Base-by-base conservation (phyloP, 805 yeast species). In the Brettanomyces custersianus region DNA sequence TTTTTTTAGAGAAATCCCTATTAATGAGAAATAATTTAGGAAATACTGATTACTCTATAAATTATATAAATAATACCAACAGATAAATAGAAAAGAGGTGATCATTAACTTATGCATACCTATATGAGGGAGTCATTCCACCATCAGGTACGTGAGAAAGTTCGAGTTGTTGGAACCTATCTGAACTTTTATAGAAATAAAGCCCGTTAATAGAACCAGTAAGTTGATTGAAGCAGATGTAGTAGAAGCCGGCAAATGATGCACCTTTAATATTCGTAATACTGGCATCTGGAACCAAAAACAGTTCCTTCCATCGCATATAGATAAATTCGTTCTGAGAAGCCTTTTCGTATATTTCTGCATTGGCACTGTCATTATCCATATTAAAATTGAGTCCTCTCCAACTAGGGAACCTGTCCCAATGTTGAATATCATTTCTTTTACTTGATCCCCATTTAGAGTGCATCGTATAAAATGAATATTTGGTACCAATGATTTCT, bases 271-370 rank as follows among this genome's bases (percentile, higher is more conserved):
- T 72, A 45, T 68, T 74, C 40, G 65, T 71, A n/a, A 79, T 61
- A 38, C 62, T 59, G 21, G 86, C 77, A 58, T 86, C 94, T 0
- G 95, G 94, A 7, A 83, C 77, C 41, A 88, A 60, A 51, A 86
- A 86, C 49, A 77, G 74, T 57, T 88, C 97, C 59, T 88, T 88
- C 97, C 97, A 88, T 46, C 96, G 69, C 96, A 88, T 88, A 54
- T 77, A 88, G 5, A 88, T 59, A 48, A 62, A 70, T 39, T 76
- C 68, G 42, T 66, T 60, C 33, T 62, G 44, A 4, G 56, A 33
- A 19, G 51, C 44, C 27, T 46, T 44, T 10, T 49, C 25, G 40
- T 60, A 58, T 9, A 50, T 44, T 12, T 46, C 38, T 10, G 37
- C 20, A 37, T 57, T 55, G 17, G 38, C 49, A 3, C 41, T 35